Evolutionary conservation across 352 stramenopile species (phyloP).

Genomic region (Plasmopara viticola): DNA sequence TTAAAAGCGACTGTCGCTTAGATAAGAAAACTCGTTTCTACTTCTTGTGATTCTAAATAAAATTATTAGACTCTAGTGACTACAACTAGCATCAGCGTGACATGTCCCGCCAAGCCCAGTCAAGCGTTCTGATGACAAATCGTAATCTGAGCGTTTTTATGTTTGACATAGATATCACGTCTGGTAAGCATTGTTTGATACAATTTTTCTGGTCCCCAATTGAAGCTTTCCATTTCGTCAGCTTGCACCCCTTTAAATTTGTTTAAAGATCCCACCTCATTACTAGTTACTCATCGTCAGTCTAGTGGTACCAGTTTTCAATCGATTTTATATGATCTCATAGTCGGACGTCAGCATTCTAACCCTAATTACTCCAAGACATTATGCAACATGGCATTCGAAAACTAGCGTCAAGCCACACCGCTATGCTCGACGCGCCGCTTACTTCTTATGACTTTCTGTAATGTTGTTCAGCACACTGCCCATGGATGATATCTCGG

Average conservation of each 20-base stretch:
- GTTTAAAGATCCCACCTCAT: background rate
- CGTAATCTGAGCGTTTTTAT: slow-evolving; percentile 1
- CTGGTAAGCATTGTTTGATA: background rate
- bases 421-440: background rate
- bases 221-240: slow-evolving; percentile 3
- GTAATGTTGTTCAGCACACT: background rate
- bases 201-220: background rate
- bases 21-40: background rate
- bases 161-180: slow-evolving; percentile 9
- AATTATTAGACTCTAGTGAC: background rate
- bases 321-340: slow-evolving; percentile 1
- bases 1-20: slow-evolving; percentile 1
- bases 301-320: slow-evolving; percentile 5
- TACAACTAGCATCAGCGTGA: background rate
- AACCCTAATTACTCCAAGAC: background rate
- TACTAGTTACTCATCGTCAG: background rate
- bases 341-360: background rate
- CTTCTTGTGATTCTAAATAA: background rate
- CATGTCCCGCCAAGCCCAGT: background rate
- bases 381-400: background rate
- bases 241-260: slow-evolving; percentile 1
- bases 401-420: background rate
- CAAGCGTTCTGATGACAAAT: background rate
- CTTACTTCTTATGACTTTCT: background rate
- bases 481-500: background rate